phyloP scores from a whole-genome alignment of 1,284 basidiomycete species.

The Cryptococcus neoformans region DNA sequence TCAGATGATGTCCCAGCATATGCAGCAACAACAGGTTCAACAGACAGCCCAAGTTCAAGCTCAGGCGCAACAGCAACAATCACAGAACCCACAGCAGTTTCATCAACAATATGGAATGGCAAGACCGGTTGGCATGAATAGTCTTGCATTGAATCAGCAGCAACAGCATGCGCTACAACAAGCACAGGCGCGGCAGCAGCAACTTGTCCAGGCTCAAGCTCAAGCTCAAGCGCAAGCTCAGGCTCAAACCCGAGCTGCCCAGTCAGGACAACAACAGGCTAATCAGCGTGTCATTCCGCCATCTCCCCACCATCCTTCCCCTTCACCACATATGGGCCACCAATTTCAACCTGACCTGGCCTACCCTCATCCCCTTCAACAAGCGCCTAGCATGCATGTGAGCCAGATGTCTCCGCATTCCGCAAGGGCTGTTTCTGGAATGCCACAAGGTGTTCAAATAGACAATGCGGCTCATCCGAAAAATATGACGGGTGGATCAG shows the following conservation, averaged over 20 bases:
- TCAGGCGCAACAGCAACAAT: conserved; percentile 12
- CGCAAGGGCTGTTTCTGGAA: not conserved
- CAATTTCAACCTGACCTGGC: conserved; percentile 36
- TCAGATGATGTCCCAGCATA: not conserved
- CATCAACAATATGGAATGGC: conserved; percentile 13
- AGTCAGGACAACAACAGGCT: conserved; percentile 15
- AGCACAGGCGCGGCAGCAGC: conserved; percentile 7
- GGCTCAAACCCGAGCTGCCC: conserved; percentile 16
- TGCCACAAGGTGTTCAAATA: not conserved
- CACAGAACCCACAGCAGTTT: conserved; percentile 7
- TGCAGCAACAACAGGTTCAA: conserved; percentile 2
- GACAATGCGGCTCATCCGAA: not conserved
- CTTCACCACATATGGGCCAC: conserved; percentile 42
- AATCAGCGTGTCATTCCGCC: conserved; percentile 24
- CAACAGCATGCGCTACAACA: conserved; percentile 19
- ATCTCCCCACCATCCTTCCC: conserved; percentile 36
- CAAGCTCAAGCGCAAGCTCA: conserved; percentile 17
- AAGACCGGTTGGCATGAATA: conserved; percentile 14
- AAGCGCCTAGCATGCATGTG: conserved; percentile 10
- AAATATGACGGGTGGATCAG: not conserved
- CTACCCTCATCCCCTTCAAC: conserved; percentile 25
- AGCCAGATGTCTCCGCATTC: not conserved
- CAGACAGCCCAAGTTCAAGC: conserved; percentile 13
- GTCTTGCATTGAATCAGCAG: conserved; percentile 12
- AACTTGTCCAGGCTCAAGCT: conserved; percentile 2